phyloP scores from a whole-genome alignment of 2,329 filamentous ascomycete genomes.

The Nothophaeocryptopus gaeumannii region DNA sequence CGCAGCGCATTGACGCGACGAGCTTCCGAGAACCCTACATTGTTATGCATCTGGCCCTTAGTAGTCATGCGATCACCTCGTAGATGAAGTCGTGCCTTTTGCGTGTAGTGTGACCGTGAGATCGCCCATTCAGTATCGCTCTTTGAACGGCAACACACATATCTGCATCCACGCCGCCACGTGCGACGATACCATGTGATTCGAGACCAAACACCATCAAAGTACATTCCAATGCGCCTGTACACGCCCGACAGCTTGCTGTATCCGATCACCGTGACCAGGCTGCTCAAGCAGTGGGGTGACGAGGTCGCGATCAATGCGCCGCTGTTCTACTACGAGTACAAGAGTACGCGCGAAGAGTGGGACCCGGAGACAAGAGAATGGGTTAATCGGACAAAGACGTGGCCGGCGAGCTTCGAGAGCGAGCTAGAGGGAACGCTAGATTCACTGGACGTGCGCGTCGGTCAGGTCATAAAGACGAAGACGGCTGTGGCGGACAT shows the following conservation, averaged over 20 bases:
- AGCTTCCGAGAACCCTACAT: conserved; percentile 13
- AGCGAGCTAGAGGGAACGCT: conserved; percentile 79
- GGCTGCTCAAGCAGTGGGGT: conserved; percentile 72
- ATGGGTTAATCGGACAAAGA: conserved; percentile 56
- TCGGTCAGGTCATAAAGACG: conserved; percentile 61
- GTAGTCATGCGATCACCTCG: conserved; percentile 21
- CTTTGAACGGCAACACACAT: conserved; percentile 1
- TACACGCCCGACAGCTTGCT: conserved; percentile 58
- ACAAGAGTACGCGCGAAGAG: conserved; percentile 68
- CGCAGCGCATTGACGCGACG: conserved; percentile 4
- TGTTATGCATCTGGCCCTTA: conserved; percentile 13
- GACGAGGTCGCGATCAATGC: conserved; percentile 74
- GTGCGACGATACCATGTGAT: conserved; percentile 28
- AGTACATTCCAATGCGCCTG: conserved; percentile 46
- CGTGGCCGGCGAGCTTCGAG: conserved; percentile 75
- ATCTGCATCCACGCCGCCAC: conserved; percentile 7
- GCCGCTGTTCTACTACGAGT: conserved; percentile 81
- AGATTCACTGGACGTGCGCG: conserved; percentile 68
- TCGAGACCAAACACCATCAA: conserved; percentile 1
- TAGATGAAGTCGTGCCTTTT: conserved; percentile 22
- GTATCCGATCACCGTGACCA: conserved; percentile 91
- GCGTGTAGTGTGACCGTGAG: conserved; percentile 20
- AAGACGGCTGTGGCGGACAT: conserved; percentile 65
- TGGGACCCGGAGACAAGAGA: conserved; percentile 72
- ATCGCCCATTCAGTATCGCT: conserved; percentile 3